Evolutionary conservation across 345 rosid species (phyloP).

Genomic region (Eucalyptus polyanthemos): DNA sequence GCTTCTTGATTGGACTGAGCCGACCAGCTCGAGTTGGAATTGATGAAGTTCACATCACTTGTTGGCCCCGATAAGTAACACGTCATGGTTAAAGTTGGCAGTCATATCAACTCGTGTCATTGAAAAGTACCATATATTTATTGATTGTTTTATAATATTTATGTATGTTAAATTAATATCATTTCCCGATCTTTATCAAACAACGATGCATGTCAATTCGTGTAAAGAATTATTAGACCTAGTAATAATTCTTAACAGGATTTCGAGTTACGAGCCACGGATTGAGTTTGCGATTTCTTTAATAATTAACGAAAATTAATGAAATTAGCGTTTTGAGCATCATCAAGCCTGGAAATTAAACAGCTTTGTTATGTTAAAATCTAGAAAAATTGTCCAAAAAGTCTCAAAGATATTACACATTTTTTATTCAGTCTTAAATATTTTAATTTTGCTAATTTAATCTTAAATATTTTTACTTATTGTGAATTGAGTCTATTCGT

Average conservation of each 20-base stretch:
- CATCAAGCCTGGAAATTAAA: not conserved
- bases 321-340: not conserved
- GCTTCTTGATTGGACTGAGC: not conserved
- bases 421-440: fast-evolving
- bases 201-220: not conserved
- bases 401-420: no score
- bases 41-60: not conserved
- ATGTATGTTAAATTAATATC: not conserved
- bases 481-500: fast-evolving
- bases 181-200: not conserved
- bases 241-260: not conserved
- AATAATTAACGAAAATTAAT: not conserved
- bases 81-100: not conserved
- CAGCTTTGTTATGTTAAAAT: not conserved
- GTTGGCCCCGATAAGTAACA: not conserved
- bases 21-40: not conserved
- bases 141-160: not conserved
- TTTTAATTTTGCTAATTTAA: fast-evolving
- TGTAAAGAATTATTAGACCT: not conserved
- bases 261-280: not conserved
- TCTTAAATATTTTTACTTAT: fast-evolving
- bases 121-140: not conserved
- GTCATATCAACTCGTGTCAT: not conserved
- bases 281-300: not conserved
- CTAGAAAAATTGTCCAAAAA: not conserved